Conservation (phyloP, 1,284 basidiomycete genomes). For the Naganishia sp. region DNA sequence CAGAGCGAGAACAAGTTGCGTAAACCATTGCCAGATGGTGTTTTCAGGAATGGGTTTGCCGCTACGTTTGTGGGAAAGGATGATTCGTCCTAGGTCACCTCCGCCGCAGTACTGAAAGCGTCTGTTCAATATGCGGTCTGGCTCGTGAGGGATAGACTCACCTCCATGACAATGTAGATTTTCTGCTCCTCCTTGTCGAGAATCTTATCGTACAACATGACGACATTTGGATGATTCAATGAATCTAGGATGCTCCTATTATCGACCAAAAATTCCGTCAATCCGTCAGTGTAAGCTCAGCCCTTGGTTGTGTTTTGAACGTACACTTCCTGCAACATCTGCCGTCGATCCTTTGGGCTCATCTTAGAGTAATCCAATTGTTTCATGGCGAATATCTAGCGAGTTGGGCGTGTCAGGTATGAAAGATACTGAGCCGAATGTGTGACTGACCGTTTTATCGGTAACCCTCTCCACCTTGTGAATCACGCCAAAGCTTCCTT, state of each 20-base stretch:
- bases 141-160: slow-evolving; percentile 36
- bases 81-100: slow-evolving; percentile 83
- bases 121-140: slow-evolving; percentile 9
- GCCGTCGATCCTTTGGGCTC: slow-evolving; percentile 87
- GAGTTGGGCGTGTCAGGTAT: not conserved
- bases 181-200: slow-evolving; percentile 88
- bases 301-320: slow-evolving; percentile 47
- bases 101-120: slow-evolving; percentile 74
- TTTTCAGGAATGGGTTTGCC: slow-evolving; percentile 79
- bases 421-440: no score
- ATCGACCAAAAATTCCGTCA: no score
- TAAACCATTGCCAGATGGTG: slow-evolving; percentile 90
- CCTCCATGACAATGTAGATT: slow-evolving; percentile 92
- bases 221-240: slow-evolving; percentile 90
- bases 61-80: slow-evolving; percentile 59
- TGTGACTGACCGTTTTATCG: slow-evolving; percentile 73
- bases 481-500: slow-evolving; percentile 96
- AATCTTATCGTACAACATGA: slow-evolving; percentile 61
- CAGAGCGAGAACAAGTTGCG: slow-evolving; percentile 87
- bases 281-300: not conserved
- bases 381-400: slow-evolving; percentile 82
- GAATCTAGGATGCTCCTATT: slow-evolving; percentile 91
- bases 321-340: slow-evolving; percentile 97
- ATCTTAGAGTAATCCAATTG: slow-evolving; percentile 94
- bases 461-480: slow-evolving; percentile 82